Percentiles rank a stretch among this genome's conserved stretches.
phyloP scores from a whole-genome alignment of 2,329 filamentous ascomycete species.

The Myriosclerotinia scirpicola region DNA sequence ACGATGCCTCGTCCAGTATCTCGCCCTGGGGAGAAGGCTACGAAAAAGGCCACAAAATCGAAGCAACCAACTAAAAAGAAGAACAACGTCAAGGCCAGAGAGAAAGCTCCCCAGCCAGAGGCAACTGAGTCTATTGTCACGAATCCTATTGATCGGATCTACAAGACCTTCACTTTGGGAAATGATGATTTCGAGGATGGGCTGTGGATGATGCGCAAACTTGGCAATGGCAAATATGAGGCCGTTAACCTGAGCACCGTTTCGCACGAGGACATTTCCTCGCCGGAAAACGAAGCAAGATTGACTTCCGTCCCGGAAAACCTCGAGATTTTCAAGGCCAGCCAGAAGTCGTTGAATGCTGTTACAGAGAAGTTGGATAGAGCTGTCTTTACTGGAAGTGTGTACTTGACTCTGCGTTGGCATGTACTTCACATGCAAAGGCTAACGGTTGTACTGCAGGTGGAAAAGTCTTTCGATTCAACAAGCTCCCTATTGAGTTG shows the following conservation, averaged over 20 bases:
- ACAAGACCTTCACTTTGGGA: constrained; percentile 25
- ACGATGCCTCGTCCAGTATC: neutral
- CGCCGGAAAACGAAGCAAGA: constrained; percentile 27
- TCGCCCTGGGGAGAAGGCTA: neutral
- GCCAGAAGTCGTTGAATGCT: constrained; percentile 24
- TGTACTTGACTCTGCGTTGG: constrained; percentile 2
- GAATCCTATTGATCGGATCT: constrained; percentile 21
- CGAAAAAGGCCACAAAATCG: neutral
- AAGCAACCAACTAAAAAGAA: neutral
- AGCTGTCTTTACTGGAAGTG: constrained; percentile 29
- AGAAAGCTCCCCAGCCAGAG: neutral
- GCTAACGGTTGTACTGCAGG: neutral
- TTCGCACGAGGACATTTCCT: constrained; percentile 22
- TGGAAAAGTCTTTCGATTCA: constrained; percentile 30
- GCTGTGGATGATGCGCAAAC: constrained; percentile 27
- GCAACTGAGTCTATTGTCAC: neutral
- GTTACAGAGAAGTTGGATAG: constrained; percentile 24
- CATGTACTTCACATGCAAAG: neutral
- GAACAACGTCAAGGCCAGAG: neutral
- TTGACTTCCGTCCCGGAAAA: constrained; percentile 22
- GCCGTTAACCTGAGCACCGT: constrained; percentile 27
- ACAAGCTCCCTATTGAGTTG: constrained; percentile 29
- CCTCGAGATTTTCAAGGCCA: constrained; percentile 18
- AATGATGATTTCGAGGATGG: constrained; percentile 28
- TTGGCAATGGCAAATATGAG: constrained; percentile 29